phyloP scores from a whole-genome alignment of 257 asterid genomes.

The Vinca minor region DNA sequence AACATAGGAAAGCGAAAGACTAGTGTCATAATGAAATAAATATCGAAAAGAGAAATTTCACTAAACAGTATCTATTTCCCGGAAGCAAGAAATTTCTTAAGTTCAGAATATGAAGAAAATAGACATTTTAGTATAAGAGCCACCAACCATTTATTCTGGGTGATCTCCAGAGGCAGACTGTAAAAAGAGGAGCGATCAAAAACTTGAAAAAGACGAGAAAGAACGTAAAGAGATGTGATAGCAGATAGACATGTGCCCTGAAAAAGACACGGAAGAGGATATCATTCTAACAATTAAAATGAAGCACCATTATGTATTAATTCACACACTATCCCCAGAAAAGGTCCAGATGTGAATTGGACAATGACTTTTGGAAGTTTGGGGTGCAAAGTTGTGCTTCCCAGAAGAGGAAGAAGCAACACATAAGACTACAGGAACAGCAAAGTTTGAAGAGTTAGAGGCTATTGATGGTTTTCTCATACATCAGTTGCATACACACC shows the following conservation, averaged over 20 bases:
- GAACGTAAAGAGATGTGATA: conserved; percentile 16
- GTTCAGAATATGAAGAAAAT: background rate
- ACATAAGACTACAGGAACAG: background rate
- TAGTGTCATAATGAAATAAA: too few species aligned
- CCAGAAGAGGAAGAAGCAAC: background rate
- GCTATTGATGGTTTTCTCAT: too few species aligned
- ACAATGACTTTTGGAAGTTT: background rate
- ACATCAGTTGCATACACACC: too few species aligned
- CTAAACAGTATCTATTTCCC: background rate
- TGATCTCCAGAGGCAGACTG: conserved; percentile 5
- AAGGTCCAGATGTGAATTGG: background rate
- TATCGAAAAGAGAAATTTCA: background rate
- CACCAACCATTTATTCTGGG: conserved; percentile 9
- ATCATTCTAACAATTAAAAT: background rate
- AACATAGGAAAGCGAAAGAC: background rate
- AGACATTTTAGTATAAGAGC: background rate
- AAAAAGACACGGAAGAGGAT: conserved; percentile 1
- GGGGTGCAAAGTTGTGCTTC: background rate
- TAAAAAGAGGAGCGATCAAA: background rate
- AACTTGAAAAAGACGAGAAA: conserved; percentile 19
- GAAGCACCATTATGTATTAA: background rate
- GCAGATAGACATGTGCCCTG: conserved; percentile 16
- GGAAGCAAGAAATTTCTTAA: background rate
- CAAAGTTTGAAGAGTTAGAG: background rate
- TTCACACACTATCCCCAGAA: background rate